A percentile compares a stretch with the other conserved stretches of the same genome.
These are phyloP conservation scores for Vigna hirtella DNA, from an alignment of 306 rosid genomes.

Conservation along the genomic window DNA sequence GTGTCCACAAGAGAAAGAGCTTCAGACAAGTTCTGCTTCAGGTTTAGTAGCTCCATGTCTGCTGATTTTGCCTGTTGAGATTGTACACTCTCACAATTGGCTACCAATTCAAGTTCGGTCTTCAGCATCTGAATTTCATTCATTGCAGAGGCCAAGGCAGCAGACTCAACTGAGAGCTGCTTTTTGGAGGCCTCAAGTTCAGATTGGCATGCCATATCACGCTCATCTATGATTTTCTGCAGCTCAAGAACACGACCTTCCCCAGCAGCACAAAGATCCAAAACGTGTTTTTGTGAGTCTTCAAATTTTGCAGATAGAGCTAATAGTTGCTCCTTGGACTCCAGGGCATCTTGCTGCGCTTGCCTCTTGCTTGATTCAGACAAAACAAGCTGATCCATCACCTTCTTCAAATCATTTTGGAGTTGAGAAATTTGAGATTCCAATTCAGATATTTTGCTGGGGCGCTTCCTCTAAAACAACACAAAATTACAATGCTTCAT, in stretches of 20 bases:
- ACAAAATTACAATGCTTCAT: slow-evolving; percentile 35
- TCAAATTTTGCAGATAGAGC: slow-evolving; percentile 68
- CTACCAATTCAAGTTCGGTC: slow-evolving; percentile 67
- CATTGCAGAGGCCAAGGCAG: slow-evolving; percentile 66
- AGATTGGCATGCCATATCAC: slow-evolving; percentile 56
- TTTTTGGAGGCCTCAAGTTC: slow-evolving; percentile 62
- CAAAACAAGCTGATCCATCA: slow-evolving; percentile 62
- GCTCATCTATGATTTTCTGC: slow-evolving; percentile 60
- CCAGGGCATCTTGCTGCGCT: slow-evolving; percentile 77
- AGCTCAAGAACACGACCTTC: slow-evolving; percentile 63
- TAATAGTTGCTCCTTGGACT: slow-evolving; percentile 63
- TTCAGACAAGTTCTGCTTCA: slow-evolving; percentile 72
- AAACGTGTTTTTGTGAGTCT: slow-evolving; percentile 69
- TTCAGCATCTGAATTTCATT: slow-evolving; percentile 77
- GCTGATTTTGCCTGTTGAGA: slow-evolving; percentile 55
- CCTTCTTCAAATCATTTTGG: slow-evolving; percentile 73
- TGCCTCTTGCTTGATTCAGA: slow-evolving; percentile 77
- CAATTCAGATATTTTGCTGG: slow-evolving; percentile 83
- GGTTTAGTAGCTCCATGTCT: slow-evolving; percentile 63
- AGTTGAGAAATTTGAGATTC: slow-evolving; percentile 86
- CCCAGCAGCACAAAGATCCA: slow-evolving; percentile 60
- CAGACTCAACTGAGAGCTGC: slow-evolving; percentile 62
- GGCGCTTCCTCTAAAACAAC: slow-evolving; percentile 75
- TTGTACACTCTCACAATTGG: slow-evolving; percentile 57
- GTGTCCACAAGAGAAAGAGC: slow-evolving; percentile 65